A percentile compares a stretch with the other conserved stretches of the same genome.
These are phyloP conservation scores for Globisporangium okanoganense DNA, from an alignment of 352 stramenopile species.

Conservation along the genomic window DNA sequence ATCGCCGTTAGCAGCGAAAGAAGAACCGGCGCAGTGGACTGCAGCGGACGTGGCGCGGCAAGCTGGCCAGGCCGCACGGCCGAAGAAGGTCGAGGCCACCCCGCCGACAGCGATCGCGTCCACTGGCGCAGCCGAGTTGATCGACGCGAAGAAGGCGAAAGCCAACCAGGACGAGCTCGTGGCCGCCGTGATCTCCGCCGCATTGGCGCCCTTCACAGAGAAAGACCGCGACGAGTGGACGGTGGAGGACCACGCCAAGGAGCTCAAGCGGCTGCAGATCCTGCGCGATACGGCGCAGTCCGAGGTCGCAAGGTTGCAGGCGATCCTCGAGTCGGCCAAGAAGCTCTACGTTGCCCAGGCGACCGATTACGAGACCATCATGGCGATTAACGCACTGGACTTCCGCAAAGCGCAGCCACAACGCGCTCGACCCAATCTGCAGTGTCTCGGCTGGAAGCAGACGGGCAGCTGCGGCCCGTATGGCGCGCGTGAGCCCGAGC, in stretches of 20 bases:
- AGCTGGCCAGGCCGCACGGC: background rate
- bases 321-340: constrained; percentile 26
- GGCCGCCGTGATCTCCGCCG: constrained; percentile 11
- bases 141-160: background rate
- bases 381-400: constrained; percentile 28
- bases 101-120: background rate
- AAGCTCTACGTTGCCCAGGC: constrained; percentile 30
- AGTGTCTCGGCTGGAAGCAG: constrained; percentile 65
- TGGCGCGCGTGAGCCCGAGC: constrained; percentile 39
- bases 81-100: background rate
- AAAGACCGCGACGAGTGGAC: constrained; percentile 17
- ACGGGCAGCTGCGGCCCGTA: constrained; percentile 40
- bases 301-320: constrained; percentile 31
- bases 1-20: background rate
- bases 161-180: constrained; percentile 12
- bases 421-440: constrained; percentile 31
- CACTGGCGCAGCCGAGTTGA: background rate
- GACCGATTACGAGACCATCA: constrained; percentile 30
- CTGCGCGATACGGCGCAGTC: constrained; percentile 34
- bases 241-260: constrained; percentile 17
- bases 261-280: constrained; percentile 33
- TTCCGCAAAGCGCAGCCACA: constrained; percentile 27
- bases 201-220: constrained; percentile 11
- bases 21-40: background rate
- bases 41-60: constrained; percentile 4